A percentile compares a stretch with the other conserved stretches of the same genome.
Evolutionary conservation across 805 yeast species (phyloP).

Genomic region (Teunomyces lycoperdinae): DNA sequence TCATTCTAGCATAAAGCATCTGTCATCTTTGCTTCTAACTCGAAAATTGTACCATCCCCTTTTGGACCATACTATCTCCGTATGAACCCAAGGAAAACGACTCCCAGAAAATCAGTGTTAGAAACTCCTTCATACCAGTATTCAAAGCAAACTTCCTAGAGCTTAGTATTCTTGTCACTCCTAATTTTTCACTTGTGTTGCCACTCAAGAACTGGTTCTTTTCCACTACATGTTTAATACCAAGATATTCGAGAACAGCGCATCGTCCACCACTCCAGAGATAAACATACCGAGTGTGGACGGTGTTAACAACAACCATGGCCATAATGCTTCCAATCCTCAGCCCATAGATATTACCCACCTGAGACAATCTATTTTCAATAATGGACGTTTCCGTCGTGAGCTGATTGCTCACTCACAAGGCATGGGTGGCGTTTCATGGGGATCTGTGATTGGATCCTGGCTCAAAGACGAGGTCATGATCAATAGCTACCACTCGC

Average conservation of each 20-base stretch:
- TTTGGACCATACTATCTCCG: not conserved
- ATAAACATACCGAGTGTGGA: conserved; percentile 24
- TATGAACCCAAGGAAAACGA: not conserved
- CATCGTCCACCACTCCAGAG: conserved; percentile 23
- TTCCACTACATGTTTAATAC: conserved; percentile 37
- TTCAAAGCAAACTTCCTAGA: no score
- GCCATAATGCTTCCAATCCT: conserved; percentile 17
- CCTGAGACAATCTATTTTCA: conserved; percentile 39
- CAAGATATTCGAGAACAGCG: conserved; percentile 35
- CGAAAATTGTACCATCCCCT: not conserved
- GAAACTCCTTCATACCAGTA: no score
- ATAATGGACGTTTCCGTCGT: conserved; percentile 56
- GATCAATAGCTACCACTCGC: conserved; percentile 33
- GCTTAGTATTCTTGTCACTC: no score
- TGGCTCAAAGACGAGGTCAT: conserved; percentile 94
- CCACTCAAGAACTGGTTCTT: not conserved
- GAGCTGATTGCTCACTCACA: conserved; percentile 94
- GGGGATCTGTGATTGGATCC: conserved; percentile 95
- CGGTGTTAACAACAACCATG: not conserved
- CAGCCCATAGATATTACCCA: conserved; percentile 44
- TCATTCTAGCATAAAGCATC: not conserved
- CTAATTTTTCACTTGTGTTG: not conserved
- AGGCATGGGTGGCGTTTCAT: conserved; percentile 96
- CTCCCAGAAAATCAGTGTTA: no score
- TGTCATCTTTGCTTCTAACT: not conserved